Conservation (phyloP, 768 basidiomycete species). For the Cystobasidium ongulense region DNA sequence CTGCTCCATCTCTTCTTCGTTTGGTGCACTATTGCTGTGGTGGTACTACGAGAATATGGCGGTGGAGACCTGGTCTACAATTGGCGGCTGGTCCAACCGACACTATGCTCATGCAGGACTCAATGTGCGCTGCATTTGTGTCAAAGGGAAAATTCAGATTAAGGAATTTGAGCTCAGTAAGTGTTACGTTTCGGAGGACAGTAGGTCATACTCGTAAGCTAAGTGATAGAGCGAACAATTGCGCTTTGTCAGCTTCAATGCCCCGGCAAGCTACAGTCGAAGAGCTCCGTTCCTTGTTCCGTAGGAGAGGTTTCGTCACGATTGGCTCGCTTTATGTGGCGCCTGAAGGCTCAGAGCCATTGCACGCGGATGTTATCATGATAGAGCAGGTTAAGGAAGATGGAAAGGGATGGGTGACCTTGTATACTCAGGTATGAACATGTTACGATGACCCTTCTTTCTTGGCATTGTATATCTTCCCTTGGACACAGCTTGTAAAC, state of each 20-base stretch:
- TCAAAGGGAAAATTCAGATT: background rate
- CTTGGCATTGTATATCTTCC: no score
- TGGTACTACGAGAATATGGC: no score
- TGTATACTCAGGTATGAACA: background rate
- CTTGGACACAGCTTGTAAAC: no score
- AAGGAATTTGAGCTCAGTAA: background rate
- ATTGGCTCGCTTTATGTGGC: background rate
- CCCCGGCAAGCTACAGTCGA: background rate
- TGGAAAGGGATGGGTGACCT: background rate
- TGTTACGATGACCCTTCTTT: background rate
- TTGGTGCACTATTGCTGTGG: no score
- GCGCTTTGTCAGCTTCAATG: background rate
- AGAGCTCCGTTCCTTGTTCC: background rate
- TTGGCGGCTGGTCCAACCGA: background rate
- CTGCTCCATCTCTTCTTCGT: no score
- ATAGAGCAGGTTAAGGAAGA: background rate
- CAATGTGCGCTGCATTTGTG: background rate
- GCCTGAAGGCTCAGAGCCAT: background rate
- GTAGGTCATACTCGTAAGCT: no score
- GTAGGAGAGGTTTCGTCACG: background rate
- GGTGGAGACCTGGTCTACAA: background rate
- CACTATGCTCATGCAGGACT: background rate
- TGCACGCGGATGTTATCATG: background rate
- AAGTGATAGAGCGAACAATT: no score
- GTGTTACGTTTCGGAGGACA: no score